Percentiles rank a stretch among this genome's conserved stretches.
These are phyloP conservation scores for Cyberlindnera euphorbiae DNA, from an alignment of 805 yeast species.

Conservation along the genomic window DNA sequence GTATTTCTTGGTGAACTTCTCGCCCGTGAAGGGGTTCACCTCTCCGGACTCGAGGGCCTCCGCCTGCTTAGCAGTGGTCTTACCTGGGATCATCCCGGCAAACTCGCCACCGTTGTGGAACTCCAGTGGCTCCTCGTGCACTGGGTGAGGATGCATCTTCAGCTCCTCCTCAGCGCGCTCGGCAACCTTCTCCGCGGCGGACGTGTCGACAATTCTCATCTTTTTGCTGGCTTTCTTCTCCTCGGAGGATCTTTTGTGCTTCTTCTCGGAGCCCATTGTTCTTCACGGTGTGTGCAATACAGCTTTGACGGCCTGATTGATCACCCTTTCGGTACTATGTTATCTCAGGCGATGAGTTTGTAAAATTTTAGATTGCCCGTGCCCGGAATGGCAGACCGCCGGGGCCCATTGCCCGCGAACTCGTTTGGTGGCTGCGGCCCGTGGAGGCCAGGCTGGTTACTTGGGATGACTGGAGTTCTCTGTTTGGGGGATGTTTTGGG, in stretches of 20 bases:
- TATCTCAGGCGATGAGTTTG: constrained; percentile 3
- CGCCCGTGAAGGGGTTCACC: constrained; percentile 78
- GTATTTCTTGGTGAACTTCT: constrained; percentile 57
- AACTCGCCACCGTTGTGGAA: constrained; percentile 70
- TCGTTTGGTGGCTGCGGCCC: not conserved
- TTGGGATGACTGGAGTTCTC: too few species aligned
- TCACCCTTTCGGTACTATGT: too few species aligned
- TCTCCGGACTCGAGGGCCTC: constrained; percentile 50
- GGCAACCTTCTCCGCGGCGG: constrained; percentile 61
- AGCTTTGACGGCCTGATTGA: too few species aligned
- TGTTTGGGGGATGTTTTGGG: too few species aligned
- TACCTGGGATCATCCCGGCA: constrained; percentile 46
- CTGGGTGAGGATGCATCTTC: constrained; percentile 42
- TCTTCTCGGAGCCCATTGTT: constrained; percentile 13
- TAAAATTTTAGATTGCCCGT: constrained; percentile 7
- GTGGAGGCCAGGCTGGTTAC: too few species aligned
- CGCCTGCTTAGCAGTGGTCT: constrained; percentile 65
- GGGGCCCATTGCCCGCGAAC: constrained; percentile 2
- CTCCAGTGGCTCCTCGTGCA: constrained; percentile 32
- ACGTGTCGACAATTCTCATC: constrained; percentile 42
- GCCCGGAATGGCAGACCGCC: constrained; percentile 1
- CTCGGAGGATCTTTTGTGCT: constrained; percentile 13
- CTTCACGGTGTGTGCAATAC: not conserved
- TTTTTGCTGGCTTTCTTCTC: constrained; percentile 44
- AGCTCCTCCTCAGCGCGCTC: constrained; percentile 59